phyloP scores from a whole-genome alignment of 148 eudicot genomes.

The Rheum nobile region DNA sequence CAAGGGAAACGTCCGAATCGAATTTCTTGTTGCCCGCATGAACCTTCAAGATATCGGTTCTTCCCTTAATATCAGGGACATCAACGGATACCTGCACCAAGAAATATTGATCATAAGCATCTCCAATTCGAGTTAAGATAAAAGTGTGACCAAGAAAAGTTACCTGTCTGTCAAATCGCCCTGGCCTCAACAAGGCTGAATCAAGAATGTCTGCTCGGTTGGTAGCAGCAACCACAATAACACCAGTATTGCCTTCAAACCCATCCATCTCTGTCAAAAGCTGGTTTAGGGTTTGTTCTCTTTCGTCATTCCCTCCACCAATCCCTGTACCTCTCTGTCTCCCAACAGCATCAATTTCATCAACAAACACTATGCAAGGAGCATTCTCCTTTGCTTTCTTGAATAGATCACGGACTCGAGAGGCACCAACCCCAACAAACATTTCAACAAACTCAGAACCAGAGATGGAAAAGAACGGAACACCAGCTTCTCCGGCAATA shows the following conservation, averaged over 20 bases:
- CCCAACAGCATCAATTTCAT: slow-evolving; percentile 99
- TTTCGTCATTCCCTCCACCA: slow-evolving; percentile 98
- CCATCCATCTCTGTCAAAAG: slow-evolving; percentile 99
- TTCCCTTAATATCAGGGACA: slow-evolving; percentile 90
- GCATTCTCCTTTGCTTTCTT: slow-evolving; percentile 98
- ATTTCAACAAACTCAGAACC: slow-evolving; percentile 98
- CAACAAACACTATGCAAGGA: slow-evolving; percentile 98
- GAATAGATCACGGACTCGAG: slow-evolving; percentile 94
- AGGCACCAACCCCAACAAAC: slow-evolving; percentile 99
- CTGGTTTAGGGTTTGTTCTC: slow-evolving; percentile 95
- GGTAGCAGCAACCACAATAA: slow-evolving; percentile 94
- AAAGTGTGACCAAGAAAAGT: not conserved
- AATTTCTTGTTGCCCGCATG: slow-evolving; percentile 86
- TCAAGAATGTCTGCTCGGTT: slow-evolving; percentile 97
- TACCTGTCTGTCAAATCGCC: slow-evolving; percentile 97
- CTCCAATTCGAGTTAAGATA: not conserved
- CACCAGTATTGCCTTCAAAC: slow-evolving; percentile 94
- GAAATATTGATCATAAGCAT: slow-evolving; percentile 11
- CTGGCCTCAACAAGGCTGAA: slow-evolving; percentile 91
- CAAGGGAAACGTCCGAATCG: slow-evolving; percentile 81
- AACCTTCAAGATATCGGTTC: slow-evolving; percentile 96
- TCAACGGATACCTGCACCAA: slow-evolving; percentile 75
- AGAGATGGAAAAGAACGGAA: slow-evolving; percentile 96
- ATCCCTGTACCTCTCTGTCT: slow-evolving; percentile 97
- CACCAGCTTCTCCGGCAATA: slow-evolving; percentile 99